Percentiles rank a stretch among this genome's conserved stretches.
These are phyloP conservation scores for Funneliformis mosseae DNA, from an alignment of 192 early-diverging fungal species.

Conservation along the genomic window DNA sequence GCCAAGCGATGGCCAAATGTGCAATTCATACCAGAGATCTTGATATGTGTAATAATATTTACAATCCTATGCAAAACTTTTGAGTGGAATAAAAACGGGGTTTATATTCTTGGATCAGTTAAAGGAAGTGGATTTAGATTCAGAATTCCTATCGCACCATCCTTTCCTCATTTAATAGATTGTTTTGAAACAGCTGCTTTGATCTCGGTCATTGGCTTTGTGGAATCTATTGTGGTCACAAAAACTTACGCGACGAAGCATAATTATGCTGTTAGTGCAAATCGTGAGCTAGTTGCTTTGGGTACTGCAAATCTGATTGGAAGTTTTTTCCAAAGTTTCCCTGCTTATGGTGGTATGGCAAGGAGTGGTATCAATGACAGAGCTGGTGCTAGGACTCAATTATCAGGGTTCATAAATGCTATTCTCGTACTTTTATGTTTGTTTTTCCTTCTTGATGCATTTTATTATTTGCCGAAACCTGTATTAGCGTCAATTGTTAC, in stretches of 20 bases:
- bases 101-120: conserved; percentile 80
- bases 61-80: conserved; percentile 65
- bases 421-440: conserved; percentile 77
- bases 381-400: conserved; percentile 88
- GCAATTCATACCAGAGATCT: conserved; percentile 89
- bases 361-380: conserved; percentile 93
- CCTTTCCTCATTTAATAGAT: conserved; percentile 61
- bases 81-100: conserved; percentile 72
- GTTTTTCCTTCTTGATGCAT: conserved; percentile 78
- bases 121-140: conserved; percentile 65
- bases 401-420: conserved; percentile 83
- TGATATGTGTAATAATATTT: conserved; percentile 79
- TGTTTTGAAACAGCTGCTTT: conserved; percentile 82
- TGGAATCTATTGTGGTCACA: conserved; percentile 93
- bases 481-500: conserved; percentile 83
- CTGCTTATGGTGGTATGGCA: conserved; percentile 90
- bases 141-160: conserved; percentile 62
- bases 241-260: conserved; percentile 91
- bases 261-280: conserved; percentile 91
- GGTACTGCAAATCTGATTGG: conserved; percentile 88
- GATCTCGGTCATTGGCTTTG: conserved; percentile 96
- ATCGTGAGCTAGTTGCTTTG: conserved; percentile 95
- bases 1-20: conserved; percentile 56
- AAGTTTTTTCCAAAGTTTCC: conserved; percentile 70
- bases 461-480: conserved; percentile 83